A percentile compares a stretch with the other conserved stretches of the same genome.
Conservation (phyloP, 768 basidiomycete genomes). For the Austroboletus eburneus region DNA sequence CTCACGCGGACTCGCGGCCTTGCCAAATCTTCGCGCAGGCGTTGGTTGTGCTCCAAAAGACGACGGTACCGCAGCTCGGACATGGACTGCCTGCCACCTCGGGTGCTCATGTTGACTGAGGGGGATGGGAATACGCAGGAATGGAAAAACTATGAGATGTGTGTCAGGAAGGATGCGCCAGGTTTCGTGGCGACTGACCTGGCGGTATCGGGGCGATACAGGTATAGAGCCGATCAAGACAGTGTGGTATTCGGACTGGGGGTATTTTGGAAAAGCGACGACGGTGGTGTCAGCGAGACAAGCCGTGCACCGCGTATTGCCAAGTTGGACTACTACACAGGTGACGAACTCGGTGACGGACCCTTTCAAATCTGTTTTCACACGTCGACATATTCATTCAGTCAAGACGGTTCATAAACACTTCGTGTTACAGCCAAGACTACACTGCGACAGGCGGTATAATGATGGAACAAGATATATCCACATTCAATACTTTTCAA, state of each 20-base stretch:
- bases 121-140: slow-evolving; percentile 1
- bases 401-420: not conserved
- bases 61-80: slow-evolving; percentile 79
- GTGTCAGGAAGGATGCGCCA: not conserved
- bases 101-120: slow-evolving; percentile 47
- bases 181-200: slow-evolving; percentile 5
- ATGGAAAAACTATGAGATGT: not conserved
- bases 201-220: not conserved
- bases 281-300: slow-evolving; percentile 10
- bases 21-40: slow-evolving; percentile 67
- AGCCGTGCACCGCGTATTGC: slow-evolving; percentile 4
- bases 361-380: slow-evolving; percentile 16
- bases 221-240: not conserved
- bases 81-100: slow-evolving; percentile 68
- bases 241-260: not conserved
- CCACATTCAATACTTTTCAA: slow-evolving; percentile 29
- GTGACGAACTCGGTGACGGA: not conserved
- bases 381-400: slow-evolving; percentile 16
- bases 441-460: slow-evolving; percentile 7
- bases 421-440: slow-evolving; percentile 1
- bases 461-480: too few species aligned
- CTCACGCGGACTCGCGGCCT: slow-evolving; percentile 68
- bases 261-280: slow-evolving; percentile 4
- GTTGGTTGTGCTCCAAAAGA: slow-evolving; percentile 69
- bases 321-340: not conserved